Evolutionary conservation across 257 asterid species (phyloP), one percentile per base, ranked within the genome.

Genomic region (Primulina eburnea): DNA sequence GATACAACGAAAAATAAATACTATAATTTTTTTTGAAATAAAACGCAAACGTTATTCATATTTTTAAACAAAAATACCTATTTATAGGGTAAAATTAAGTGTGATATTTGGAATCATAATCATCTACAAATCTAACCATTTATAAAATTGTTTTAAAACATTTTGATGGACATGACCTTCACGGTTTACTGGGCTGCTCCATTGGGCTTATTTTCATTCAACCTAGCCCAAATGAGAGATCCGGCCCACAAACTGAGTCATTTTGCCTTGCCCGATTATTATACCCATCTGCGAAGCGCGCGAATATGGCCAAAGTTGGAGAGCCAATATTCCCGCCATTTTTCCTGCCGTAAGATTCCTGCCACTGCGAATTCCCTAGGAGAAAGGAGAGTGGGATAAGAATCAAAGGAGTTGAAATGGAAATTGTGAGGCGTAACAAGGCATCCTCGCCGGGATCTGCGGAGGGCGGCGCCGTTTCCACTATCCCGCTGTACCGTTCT

Each of bases 401-500:
- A 40, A 40, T 40, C 18, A 47, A 47, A 47, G 55, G 55, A 47
- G 55, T 14, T 12, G 4, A 47, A 53, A 93, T 93, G 97, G 95
- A 93, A 80, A 67, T 65, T 29, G 67, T 90, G 38, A 81, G 86
- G 61, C 80, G 92, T 60, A 81, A 86, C 64, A 63, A 87, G 82
- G 85, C 76, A 62, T 62, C 87, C 4, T 37, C 71, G 18, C 21
- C 38, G 20, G 64, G 82, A 10, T 73, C 75, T 5, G 65, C 81
- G 18, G 65, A 55, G 18, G 18, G 18, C 24, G 82, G 38, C 62
- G 79, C 69, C 62, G 81, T 77, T 50, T 68, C 87, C 38, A 75
- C 81, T 21, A 71, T 91, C 33, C 92, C 89, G 38, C 84, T 90
- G 73, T 91, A 94, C 85, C 95, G 93, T 32, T 80, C 92, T 56